These are phyloP conservation scores for Shiraia sp. DNA, from an alignment of 2,329 filamentous ascomycete genomes.

Conservation along the genomic window DNA sequence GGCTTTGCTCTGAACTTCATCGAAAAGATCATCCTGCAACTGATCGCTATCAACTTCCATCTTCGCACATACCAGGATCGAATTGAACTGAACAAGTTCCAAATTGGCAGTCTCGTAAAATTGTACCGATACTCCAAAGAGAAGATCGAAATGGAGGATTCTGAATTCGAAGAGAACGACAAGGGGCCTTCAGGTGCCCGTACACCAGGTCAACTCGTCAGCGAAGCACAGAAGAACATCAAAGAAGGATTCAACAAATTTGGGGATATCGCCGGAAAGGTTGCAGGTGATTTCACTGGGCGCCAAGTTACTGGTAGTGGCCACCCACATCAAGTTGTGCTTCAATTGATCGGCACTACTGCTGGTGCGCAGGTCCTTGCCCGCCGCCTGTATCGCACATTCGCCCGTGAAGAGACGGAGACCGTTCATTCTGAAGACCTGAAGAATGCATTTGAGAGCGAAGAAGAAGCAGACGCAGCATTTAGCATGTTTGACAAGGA, in stretches of 20 bases:
- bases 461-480: constrained; percentile 85
- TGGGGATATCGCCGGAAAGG: constrained; percentile 79
- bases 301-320: constrained; percentile 67
- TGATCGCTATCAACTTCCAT: constrained; percentile 93
- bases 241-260: constrained; percentile 77
- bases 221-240: constrained; percentile 72
- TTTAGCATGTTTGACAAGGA: constrained; percentile 96
- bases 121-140: constrained; percentile 67
- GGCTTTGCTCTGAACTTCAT: constrained; percentile 77
- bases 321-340: constrained; percentile 82
- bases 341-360: constrained; percentile 74
- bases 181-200: constrained; percentile 61
- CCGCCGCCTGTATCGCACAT: constrained; percentile 84
- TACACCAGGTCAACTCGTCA: constrained; percentile 74
- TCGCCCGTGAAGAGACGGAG: constrained; percentile 73
- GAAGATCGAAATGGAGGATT: constrained; percentile 71
- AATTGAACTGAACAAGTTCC: constrained; percentile 90
- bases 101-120: constrained; percentile 71
- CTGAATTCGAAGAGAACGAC: constrained; percentile 69
- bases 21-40: constrained; percentile 92
- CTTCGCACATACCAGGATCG: constrained; percentile 85
- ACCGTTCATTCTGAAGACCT: constrained; percentile 80
- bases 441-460: constrained; percentile 74
- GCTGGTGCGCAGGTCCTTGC: constrained; percentile 80
- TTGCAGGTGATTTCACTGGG: constrained; percentile 91